A percentile compares a stretch with the other conserved stretches of the same genome.
Conservation (phyloP, 2,329 filamentous ascomycete genomes). For the Claviceps spartinae region DNA sequence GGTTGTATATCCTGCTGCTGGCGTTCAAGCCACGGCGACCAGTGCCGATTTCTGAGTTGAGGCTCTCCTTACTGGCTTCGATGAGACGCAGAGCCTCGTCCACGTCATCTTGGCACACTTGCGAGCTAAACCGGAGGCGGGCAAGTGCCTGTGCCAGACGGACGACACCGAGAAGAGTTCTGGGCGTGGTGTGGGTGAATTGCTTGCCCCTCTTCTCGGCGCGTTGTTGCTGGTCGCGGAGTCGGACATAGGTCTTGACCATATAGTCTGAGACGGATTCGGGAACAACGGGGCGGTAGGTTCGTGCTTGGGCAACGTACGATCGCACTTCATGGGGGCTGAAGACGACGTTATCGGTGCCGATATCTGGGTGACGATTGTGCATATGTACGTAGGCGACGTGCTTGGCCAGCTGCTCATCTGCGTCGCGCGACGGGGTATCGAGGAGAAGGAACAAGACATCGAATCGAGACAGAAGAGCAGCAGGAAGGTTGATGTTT, state of each 20-base stretch:
- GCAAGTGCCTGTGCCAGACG: slow-evolving; percentile 90
- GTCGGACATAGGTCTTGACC: slow-evolving; percentile 88
- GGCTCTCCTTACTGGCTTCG: slow-evolving; percentile 83
- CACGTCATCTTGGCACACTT: slow-evolving; percentile 82
- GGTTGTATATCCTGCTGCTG: slow-evolving; percentile 84
- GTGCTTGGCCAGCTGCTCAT: slow-evolving; percentile 89
- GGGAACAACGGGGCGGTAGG: slow-evolving; percentile 76
- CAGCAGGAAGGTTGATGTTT: slow-evolving; percentile 98
- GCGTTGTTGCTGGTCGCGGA: slow-evolving; percentile 82
- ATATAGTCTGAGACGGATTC: slow-evolving; percentile 87
- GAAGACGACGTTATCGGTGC: slow-evolving; percentile 55
- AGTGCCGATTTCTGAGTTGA: slow-evolving; percentile 56
- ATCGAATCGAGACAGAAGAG: slow-evolving; percentile 92
- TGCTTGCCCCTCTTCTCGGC: slow-evolving; percentile 85
- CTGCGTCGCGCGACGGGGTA: slow-evolving; percentile 75
- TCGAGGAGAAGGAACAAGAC: slow-evolving; percentile 94
- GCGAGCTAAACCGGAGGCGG: slow-evolving; percentile 73
- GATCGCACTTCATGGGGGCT: slow-evolving; percentile 86
- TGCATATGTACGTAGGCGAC: slow-evolving; percentile 97
- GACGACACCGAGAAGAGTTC: slow-evolving; percentile 83
- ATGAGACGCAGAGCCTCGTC: slow-evolving; percentile 86
- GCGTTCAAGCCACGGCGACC: slow-evolving; percentile 59
- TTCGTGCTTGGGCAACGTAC: slow-evolving; percentile 86
- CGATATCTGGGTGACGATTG: slow-evolving; percentile 73
- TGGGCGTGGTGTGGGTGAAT: slow-evolving; percentile 85